Evolutionary conservation across 345 rosid species (phyloP).

Genomic region (Eucalyptus marginata): DNA sequence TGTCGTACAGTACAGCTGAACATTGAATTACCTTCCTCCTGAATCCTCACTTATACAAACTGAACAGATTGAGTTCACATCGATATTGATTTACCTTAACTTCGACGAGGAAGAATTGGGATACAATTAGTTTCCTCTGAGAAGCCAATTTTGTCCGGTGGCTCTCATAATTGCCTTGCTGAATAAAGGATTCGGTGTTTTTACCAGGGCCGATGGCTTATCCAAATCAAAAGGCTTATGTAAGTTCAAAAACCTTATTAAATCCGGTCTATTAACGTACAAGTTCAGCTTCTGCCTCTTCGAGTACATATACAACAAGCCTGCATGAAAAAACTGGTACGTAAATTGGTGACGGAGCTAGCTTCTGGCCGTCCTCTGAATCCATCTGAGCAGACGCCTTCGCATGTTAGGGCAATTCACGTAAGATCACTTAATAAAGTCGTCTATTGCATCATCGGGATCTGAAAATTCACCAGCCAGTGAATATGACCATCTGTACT

Average conservation of each 20-base stretch:
- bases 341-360: fast-evolving
- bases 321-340: neutral
- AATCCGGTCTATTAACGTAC: neutral
- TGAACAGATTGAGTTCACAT: neutral
- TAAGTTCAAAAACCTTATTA: conserved; percentile 1
- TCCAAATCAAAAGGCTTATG: conserved; percentile 7
- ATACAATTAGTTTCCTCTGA: conserved; percentile 13
- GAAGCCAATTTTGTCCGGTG: conserved; percentile 4
- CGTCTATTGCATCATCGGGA: neutral
- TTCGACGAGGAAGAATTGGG: conserved; percentile 2
- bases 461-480: neutral
- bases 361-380: neutral
- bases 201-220: neutral
- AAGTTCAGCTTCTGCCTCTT: conserved; percentile 8
- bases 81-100: neutral
- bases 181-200: neutral
- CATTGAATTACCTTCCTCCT: neutral
- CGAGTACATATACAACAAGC: conserved; percentile 3
- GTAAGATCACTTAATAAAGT: neutral
- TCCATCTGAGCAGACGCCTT: neutral
- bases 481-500: neutral
- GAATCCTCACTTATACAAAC: neutral
- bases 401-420: fast-evolving
- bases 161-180: conserved; percentile 7
- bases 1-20: neutral